Conservation (phyloP, 352 stramenopile species). For the Pseudoperonospora humuli region DNA sequence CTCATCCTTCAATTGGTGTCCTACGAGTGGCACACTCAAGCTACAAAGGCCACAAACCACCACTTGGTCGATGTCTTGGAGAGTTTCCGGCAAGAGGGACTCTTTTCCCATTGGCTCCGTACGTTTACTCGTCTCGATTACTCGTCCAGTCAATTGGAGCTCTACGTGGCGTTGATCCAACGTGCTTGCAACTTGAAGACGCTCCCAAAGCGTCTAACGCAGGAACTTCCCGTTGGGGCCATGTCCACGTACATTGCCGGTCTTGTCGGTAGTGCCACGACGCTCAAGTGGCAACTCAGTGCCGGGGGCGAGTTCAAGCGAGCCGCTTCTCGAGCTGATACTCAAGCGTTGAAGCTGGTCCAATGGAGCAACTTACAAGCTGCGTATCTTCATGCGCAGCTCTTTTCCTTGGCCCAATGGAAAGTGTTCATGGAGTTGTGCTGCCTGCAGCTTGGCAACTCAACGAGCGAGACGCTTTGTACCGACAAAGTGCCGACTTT, state of each 20-base stretch:
- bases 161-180: slow-evolving; percentile 15
- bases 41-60: slow-evolving; percentile 24
- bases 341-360: slow-evolving; percentile 28
- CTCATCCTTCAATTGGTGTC: slow-evolving; percentile 57
- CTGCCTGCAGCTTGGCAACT: slow-evolving; percentile 31
- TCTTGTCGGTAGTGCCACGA: slow-evolving; percentile 18
- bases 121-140: slow-evolving; percentile 63
- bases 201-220: slow-evolving; percentile 6
- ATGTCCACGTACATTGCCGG: slow-evolving; percentile 25
- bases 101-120: slow-evolving; percentile 62
- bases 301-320: slow-evolving; percentile 17
- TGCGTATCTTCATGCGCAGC: slow-evolving; percentile 43
- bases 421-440: slow-evolving; percentile 72
- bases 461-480: neutral
- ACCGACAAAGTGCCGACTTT: slow-evolving; percentile 6
- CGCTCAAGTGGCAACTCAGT: slow-evolving; percentile 29
- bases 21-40: slow-evolving; percentile 55
- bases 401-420: slow-evolving; percentile 45
- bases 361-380: slow-evolving; percentile 51
- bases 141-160: slow-evolving; percentile 20
- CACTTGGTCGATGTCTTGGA: slow-evolving; percentile 43
- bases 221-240: slow-evolving; percentile 8
- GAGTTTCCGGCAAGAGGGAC: slow-evolving; percentile 46
- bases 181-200: slow-evolving; percentile 9
- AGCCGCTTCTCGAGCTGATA: slow-evolving; percentile 18